phyloP scores from a whole-genome alignment of 768 basidiomycete genomes.

The Strobilomyces echinocephalus region DNA sequence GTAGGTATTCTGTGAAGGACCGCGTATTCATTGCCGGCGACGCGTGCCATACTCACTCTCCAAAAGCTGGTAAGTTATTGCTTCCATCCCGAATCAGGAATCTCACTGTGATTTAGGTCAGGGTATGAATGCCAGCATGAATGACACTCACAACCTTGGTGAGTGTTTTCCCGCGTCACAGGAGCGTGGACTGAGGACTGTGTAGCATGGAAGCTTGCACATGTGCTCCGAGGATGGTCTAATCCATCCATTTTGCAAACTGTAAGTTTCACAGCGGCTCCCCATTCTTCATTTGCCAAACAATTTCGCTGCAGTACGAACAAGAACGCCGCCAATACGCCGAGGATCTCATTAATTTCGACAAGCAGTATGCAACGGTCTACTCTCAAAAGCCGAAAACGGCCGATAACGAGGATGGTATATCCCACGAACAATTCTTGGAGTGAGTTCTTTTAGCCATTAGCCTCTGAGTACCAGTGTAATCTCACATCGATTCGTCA shows the following conservation, averaged over 20 bases:
- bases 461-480: background rate
- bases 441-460: background rate
- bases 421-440: background rate
- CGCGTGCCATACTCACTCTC: slow-evolving; percentile 66
- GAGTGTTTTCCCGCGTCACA: background rate
- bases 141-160: slow-evolving; percentile 63
- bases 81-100: background rate
- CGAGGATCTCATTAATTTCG: background rate
- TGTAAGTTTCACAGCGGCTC: background rate
- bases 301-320: background rate
- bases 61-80: slow-evolving; percentile 48
- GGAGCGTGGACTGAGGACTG: background rate
- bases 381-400: background rate
- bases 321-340: background rate
- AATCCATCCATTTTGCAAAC: background rate
- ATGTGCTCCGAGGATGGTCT: background rate
- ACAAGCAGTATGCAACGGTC: background rate
- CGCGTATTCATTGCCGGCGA: slow-evolving; percentile 76
- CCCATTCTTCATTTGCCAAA: too few species aligned
- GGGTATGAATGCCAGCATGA: slow-evolving; percentile 77
- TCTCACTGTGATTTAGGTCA: slow-evolving; percentile 41
- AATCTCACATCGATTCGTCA: background rate
- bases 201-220: background rate
- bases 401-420: background rate
- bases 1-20: slow-evolving; percentile 51